phyloP scores from a whole-genome alignment of 2,329 filamentous ascomycete genomes.

The Epichloe festucae region DNA sequence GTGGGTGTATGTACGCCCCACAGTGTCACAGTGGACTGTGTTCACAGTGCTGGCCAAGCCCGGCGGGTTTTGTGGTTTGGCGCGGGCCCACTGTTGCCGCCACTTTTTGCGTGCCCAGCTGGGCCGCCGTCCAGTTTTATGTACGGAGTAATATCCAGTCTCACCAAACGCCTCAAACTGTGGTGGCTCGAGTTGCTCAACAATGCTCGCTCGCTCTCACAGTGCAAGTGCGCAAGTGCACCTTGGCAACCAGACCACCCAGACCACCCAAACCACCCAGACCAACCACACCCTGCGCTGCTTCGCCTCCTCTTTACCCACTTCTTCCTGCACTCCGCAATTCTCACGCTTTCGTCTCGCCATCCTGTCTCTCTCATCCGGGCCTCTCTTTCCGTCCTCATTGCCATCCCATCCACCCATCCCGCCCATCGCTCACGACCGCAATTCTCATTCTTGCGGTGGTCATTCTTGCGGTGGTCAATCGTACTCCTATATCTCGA shows the following conservation, averaged over 20 bases:
- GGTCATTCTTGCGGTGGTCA: too few species aligned
- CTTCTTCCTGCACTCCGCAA: conserved; percentile 10
- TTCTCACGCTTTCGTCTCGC: conserved; percentile 1
- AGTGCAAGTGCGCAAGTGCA: neutral
- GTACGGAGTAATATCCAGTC: too few species aligned
- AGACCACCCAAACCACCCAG: neutral
- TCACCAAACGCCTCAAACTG: too few species aligned
- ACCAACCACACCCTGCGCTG: neutral
- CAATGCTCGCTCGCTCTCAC: neutral
- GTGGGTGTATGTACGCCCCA: too few species aligned
- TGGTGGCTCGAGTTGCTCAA: neutral
- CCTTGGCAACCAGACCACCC: neutral
- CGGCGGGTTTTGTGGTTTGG: too few species aligned
- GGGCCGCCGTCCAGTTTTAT: too few species aligned
- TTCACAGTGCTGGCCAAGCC: too few species aligned
- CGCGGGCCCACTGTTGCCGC: too few species aligned
- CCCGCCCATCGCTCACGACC: neutral
- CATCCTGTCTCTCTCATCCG: neutral
- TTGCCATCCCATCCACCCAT: neutral
- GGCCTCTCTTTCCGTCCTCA: neutral
- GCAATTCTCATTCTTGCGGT: neutral
- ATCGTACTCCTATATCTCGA: neutral
- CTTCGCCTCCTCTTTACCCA: conserved; percentile 7
- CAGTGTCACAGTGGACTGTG: too few species aligned
- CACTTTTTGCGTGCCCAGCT: too few species aligned